Evolutionary conservation across 2,329 filamentous ascomycete genomes (phyloP), one percentile per base, ranked within the genome.

Genomic region (Cucurbitaria berberidis): DNA sequence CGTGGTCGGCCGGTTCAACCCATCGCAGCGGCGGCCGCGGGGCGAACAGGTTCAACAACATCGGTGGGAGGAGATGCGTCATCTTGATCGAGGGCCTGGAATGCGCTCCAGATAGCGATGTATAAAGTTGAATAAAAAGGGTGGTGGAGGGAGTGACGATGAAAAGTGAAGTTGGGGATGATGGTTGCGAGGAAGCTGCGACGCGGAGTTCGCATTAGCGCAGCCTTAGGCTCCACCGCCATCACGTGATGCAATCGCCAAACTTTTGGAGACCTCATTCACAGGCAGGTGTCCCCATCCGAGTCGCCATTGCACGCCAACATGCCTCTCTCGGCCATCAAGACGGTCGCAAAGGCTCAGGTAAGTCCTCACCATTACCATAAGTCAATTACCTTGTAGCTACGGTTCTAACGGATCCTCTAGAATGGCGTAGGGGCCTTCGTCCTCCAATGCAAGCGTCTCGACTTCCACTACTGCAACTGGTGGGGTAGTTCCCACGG

Each of bases 391-490:
- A 16, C 59, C 26, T 45, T 39, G 39, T 16, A n/a, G 22, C 24
- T 22, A 27, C 22, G 8, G 13, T 41, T 24, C 63, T 69, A 52
- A 63, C 9, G 41, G 18, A 5, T 49, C 47, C 50, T 48, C 5
- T 69, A 98, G 93, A 98, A 99, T 81, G 95, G 95, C 83, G 84
- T 98, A 65, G 93, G 93, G 70, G 90, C 93, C 74, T 98, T 98
- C 82, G 91, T 99, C 77, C 86, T 97, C 53, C 93, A 96, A 81
- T 99, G 95, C 86, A 96, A 91, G 82, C 90, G 89, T 73, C 82
- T 99, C 76, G 91, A 96, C 76, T 91, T 99, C 73, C 90, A 96
- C 80, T 99, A 96, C 81, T 98, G 95, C 82, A 92, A 98, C 83
- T 93, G 89, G 86, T 91, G 90, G 52, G 95, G 93, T 59, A 96